phyloP scores from a whole-genome alignment of 148 eudicot species.

The Rhododendron henanense region DNA sequence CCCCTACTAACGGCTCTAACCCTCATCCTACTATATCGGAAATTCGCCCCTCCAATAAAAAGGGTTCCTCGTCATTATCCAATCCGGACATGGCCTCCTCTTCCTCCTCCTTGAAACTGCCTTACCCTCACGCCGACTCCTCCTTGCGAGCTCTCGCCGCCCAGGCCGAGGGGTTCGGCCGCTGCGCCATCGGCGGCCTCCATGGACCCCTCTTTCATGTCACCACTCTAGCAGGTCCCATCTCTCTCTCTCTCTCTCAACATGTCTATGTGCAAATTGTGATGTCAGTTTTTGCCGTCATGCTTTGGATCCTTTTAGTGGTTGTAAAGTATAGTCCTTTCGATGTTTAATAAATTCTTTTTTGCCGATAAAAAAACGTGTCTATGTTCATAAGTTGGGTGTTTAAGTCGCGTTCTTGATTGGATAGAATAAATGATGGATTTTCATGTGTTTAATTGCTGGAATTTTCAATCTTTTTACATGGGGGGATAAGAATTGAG shows the following conservation, averaged over 20 bases:
- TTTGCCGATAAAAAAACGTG: no score
- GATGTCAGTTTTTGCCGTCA: no score
- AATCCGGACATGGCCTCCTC: constrained; percentile 9
- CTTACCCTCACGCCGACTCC: constrained; percentile 34
- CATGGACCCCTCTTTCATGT: constrained; percentile 35
- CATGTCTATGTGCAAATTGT: not conserved
- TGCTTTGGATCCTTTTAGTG: no score
- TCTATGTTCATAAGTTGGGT: no score
- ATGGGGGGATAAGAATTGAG: not conserved
- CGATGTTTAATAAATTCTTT: not conserved
- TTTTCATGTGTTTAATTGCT: not conserved
- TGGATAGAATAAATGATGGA: not conserved
- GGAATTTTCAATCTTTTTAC: not conserved
- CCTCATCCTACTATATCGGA: not conserved
- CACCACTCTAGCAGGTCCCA: constrained; percentile 38
- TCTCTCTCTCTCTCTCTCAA: not conserved
- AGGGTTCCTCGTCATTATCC: not conserved
- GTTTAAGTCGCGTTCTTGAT: not conserved
- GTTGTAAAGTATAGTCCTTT: not conserved
- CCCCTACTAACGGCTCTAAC: not conserved
- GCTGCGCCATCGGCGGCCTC: constrained; percentile 37
- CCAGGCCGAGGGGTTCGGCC: constrained; percentile 53
- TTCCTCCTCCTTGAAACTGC: constrained; percentile 13
- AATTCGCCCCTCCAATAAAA: not conserved
- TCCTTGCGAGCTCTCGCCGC: constrained; percentile 37